A percentile compares a stretch with the other conserved stretches of the same genome.
Evolutionary conservation across 345 rosid genomes (phyloP).

Genomic region (Aquilaria sinensis): DNA sequence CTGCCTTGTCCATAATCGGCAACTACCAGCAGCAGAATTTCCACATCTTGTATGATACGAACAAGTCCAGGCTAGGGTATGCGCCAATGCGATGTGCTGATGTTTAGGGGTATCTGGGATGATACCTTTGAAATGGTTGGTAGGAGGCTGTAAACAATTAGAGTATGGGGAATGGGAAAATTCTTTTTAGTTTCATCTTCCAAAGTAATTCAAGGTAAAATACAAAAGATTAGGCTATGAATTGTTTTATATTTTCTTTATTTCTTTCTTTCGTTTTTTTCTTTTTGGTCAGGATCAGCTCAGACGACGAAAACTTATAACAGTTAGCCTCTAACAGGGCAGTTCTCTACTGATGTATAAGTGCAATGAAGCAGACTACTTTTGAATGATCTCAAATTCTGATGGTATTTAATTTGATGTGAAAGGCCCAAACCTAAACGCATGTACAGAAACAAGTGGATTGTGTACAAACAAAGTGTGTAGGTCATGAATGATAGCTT

Average conservation of each 20-base stretch:
- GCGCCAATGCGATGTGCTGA: conserved; percentile 71
- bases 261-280: background rate
- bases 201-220: conserved; percentile 6
- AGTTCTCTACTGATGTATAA: conserved; percentile 11
- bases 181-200: conserved; percentile 9
- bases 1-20: conserved; percentile 79
- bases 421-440: no score
- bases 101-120: conserved; percentile 21
- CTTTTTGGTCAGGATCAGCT: background rate
- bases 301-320: conserved; percentile 12
- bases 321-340: conserved; percentile 10
- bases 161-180: background rate
- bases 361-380: background rate
- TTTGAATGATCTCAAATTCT: background rate
- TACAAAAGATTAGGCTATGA: conserved; percentile 16
- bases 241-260: conserved; percentile 7
- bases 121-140: conserved; percentile 6
- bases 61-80: conserved; percentile 72
- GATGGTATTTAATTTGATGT: no score
- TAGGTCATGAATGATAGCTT: no score
- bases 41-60: conserved; percentile 67
- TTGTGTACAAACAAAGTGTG: no score
- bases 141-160: conserved; percentile 22
- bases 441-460: no score
- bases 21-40: conserved; percentile 92